Base-by-base conservation (phyloP, 23 red algal genomes). In the Cyanidioschyzon merolae region DNA sequence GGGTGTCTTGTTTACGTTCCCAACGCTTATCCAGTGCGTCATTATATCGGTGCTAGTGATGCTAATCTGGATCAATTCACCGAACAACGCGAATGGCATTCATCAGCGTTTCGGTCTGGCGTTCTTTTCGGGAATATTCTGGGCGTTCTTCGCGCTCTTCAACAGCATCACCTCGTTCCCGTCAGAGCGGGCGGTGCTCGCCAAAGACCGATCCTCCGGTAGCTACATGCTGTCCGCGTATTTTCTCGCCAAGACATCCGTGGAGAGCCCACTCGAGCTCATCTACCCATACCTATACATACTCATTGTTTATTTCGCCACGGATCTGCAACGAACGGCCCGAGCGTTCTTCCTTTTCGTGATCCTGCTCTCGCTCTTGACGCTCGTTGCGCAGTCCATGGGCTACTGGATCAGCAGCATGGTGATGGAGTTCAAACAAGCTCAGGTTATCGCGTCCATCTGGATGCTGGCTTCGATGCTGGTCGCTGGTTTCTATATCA, bases 101-200 rank as follows among this genome's bases (percentile, higher is more conserved):
- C 74, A 90, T 37, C 87, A 96, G 30, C 83, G 88, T 2, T 40
- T 96, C 54, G 88, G 88, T 0, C 27, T 74, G 0, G 39, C 90
- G 41, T 96, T 89, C 79, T 96, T 96, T 74, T 75, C 36, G 35
- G 41, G 87, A n/a, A 76, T 96, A 32, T 90, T 90, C 77, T 96
- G 68, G 45, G 74, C 75, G 0, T 96, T 96, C 75, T 88, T 85
- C 85, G 67, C 87, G 12, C 87, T 87, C 27, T 91, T 90, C 68
- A 81, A 79, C 38, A 68, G 87, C 27, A 50, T 91, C 36, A 90
- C 80, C 76, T 77, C 87, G 38, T 90, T 90, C 67, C 92, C 92
- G n/a, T 39, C 88, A 15, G 92, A 96, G 45, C 83, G 84, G 38
- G 67, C 84, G 39, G 92, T 96, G 57, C 68, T 96, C 0, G 81